These are phyloP conservation scores for Ziziphus jujuba DNA, from an alignment of 306 rosid genomes.

Conservation along the genomic window DNA sequence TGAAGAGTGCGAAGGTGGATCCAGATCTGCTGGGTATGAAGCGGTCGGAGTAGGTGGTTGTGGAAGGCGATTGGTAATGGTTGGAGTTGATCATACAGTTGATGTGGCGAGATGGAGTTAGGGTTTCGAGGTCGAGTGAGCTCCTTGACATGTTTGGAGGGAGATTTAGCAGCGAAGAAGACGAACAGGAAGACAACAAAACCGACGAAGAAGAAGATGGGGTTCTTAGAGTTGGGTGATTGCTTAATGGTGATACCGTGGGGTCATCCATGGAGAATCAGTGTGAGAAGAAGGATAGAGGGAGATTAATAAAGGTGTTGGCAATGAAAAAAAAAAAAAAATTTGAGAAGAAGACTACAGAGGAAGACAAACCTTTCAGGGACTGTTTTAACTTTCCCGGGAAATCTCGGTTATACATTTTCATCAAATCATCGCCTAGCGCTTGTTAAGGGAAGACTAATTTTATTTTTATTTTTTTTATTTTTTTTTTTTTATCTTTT, in stretches of 20 bases:
- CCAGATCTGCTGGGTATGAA: conserved; percentile 89
- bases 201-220: conserved; percentile 20
- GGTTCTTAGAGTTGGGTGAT: conserved; percentile 30
- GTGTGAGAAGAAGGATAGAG: conserved; percentile 1
- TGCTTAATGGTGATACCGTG: conserved; percentile 18
- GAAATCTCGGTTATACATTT: conserved; percentile 21
- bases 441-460: too few relatives aligned
- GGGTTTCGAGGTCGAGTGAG: conserved; percentile 39
- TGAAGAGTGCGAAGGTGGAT: conserved; percentile 70
- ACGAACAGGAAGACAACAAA: conserved; percentile 11
- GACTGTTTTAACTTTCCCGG: conserved; percentile 33
- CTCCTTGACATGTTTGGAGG: conserved; percentile 41
- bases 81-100: conserved; percentile 71
- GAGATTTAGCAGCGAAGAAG: conserved; percentile 39
- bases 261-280: conserved; percentile 57
- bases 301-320: conserved; percentile 8
- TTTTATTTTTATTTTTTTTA: too few relatives aligned
- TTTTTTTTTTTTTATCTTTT: too few relatives aligned
- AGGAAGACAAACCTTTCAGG: not conserved
- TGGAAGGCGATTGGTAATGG: conserved; percentile 71
- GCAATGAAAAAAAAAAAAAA: not conserved
- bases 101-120: conserved; percentile 59
- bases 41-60: conserved; percentile 88
- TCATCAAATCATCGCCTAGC: too few relatives aligned
- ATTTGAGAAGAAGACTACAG: not conserved